A percentile compares a stretch with the other conserved stretches of the same genome.
Evolutionary conservation across 2,329 filamentous ascomycete genomes (phyloP).

Genomic region (Hymenoscyphus occultus): DNA sequence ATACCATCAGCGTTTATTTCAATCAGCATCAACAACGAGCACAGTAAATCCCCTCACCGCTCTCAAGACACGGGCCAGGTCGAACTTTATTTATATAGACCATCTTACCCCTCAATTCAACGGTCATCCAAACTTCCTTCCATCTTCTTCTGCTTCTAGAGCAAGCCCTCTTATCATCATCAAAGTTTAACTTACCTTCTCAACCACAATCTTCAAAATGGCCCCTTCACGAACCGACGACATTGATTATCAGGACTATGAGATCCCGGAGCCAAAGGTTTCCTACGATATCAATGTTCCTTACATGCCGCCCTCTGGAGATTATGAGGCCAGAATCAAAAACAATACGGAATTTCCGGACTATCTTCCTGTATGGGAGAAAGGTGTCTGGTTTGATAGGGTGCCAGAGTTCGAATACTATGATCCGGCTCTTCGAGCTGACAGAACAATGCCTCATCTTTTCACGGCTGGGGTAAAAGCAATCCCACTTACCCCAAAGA

Average conservation of each 20-base stretch:
- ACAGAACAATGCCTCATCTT: constrained; percentile 60
- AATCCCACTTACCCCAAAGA: constrained; percentile 49
- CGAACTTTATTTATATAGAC: constrained; percentile 8
- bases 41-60: constrained; percentile 12
- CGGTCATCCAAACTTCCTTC: neutral
- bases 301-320: constrained; percentile 41
- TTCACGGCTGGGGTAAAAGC: constrained; percentile 59
- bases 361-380: constrained; percentile 47
- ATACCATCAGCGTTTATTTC: constrained; percentile 1
- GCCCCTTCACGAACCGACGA: constrained; percentile 28
- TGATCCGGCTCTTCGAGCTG: constrained; percentile 51
- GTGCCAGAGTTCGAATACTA: constrained; percentile 43
- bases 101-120: constrained; percentile 3
- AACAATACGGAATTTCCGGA: constrained; percentile 41
- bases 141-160: neutral
- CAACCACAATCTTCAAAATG: constrained; percentile 14
- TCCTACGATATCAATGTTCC: constrained; percentile 48
- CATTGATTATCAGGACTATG: constrained; percentile 13
- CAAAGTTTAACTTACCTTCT: neutral
- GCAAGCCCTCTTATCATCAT: neutral
- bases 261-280: constrained; percentile 22
- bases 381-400: constrained; percentile 44
- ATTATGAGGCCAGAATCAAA: constrained; percentile 37
- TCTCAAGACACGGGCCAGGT: constrained; percentile 6
- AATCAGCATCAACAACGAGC: constrained; percentile 8